phyloP scores from a whole-genome alignment of 1,284 basidiomycete genomes.

The Fistulina hepatica region DNA sequence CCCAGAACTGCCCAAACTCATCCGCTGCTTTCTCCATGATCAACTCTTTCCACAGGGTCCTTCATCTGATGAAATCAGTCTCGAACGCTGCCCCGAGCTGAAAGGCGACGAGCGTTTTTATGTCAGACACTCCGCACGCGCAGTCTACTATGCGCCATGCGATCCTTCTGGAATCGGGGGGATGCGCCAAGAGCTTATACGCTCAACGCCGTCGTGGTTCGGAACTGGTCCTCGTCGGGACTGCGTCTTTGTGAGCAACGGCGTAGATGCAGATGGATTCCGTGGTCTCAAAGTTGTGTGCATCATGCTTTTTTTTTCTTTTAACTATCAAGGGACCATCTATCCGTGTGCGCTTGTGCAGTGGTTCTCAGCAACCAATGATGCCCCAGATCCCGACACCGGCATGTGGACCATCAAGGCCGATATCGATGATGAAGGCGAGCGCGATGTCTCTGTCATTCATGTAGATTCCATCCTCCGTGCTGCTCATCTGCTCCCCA shows the following conservation, averaged over 20 bases:
- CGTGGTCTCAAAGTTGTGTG: conserved; percentile 9
- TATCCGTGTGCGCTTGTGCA: conserved; percentile 11
- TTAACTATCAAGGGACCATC: conserved; percentile 2
- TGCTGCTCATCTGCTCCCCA: conserved; percentile 9
- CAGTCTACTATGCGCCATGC: conserved; percentile 13
- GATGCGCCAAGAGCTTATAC: conserved; percentile 13
- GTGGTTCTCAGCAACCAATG: conserved; percentile 6
- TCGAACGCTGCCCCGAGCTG: conserved; percentile 1
- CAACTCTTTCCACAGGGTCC: conserved; percentile 14
- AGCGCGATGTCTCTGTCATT: not conserved
- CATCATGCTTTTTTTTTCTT: conserved; percentile 9
- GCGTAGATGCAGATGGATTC: conserved; percentile 5
- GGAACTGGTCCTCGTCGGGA: conserved; percentile 7
- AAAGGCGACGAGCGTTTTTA: not conserved
- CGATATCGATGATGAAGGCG: not conserved
- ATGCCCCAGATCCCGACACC: conserved; percentile 5
- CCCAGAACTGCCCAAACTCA: conserved; percentile 12
- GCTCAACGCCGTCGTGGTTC: conserved; percentile 10
- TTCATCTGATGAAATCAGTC: conserved; percentile 2
- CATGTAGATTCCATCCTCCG: conserved; percentile 8
- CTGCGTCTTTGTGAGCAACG: conserved; percentile 8
- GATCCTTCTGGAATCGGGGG: conserved; percentile 11
- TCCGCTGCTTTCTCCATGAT: conserved; percentile 18
- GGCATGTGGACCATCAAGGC: conserved; percentile 10
- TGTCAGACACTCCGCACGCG: conserved; percentile 11